phyloP scores from a whole-genome alignment of 768 basidiomycete species.

The Clavaria fumosa region DNA sequence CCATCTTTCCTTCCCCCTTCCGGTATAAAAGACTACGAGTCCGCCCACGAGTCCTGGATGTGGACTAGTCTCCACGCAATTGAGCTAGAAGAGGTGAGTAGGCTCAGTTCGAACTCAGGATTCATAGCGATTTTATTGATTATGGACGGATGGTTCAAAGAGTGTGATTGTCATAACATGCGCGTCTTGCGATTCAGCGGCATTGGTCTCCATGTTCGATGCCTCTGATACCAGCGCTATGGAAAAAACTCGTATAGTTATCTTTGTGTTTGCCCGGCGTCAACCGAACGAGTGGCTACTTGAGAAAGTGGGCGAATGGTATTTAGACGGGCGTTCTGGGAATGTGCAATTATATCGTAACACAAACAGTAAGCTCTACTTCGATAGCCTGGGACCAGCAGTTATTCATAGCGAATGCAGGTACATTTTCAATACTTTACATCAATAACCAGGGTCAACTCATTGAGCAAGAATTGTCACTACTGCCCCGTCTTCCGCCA shows the following conservation, averaged over 20 bases:
- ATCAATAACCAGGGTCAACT: conserved; percentile 31
- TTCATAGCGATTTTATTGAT: too few species aligned
- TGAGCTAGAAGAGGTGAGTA: conserved; percentile 27
- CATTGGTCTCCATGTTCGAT: conserved; percentile 18
- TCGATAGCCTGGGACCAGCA: too few species aligned
- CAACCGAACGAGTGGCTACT: conserved; percentile 21
- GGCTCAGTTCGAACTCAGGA: too few species aligned
- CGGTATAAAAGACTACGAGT: conserved; percentile 21
- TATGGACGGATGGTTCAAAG: conserved; percentile 15
- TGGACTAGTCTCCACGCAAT: conserved; percentile 28
- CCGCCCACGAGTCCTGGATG: conserved; percentile 23
- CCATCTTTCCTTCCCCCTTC: conserved; percentile 14
- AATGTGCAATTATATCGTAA: conserved; percentile 32
- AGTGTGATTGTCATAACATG: conserved; percentile 29
- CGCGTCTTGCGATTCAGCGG: conserved; percentile 27
- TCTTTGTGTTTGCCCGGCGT: conserved; percentile 23
- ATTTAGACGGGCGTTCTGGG: conserved; percentile 30
- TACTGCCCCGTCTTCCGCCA: conserved; percentile 17
- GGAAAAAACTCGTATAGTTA: conserved; percentile 25
- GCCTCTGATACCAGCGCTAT: conserved; percentile 18
- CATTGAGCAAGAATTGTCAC: conserved; percentile 24
- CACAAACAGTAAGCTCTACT: conserved; percentile 31
- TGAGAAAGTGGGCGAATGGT: conserved; percentile 38
- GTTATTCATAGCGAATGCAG: too few species aligned
- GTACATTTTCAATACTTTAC: conserved; percentile 24